Percentiles rank a stretch among this genome's conserved stretches.
Evolutionary conservation across 768 basidiomycete genomes (phyloP).

Genomic region (Mycena leptocephala): DNA sequence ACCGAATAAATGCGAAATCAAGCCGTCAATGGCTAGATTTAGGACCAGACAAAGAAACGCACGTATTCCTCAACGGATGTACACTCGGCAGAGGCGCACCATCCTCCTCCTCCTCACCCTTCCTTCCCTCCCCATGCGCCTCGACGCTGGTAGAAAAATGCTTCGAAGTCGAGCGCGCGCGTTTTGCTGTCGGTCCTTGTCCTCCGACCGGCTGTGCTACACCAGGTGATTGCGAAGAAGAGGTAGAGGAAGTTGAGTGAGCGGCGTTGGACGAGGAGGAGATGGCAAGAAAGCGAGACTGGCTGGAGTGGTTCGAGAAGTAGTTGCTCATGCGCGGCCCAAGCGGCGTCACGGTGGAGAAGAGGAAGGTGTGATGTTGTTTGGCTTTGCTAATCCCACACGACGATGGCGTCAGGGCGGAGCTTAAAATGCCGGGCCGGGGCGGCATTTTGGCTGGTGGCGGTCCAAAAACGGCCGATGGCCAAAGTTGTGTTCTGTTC

Average conservation of each 20-base stretch:
- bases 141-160: conserved; percentile 80
- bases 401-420: too few relatives aligned
- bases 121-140: conserved; percentile 45
- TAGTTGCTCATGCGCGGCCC: conserved; percentile 54
- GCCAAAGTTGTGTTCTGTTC: too few relatives aligned
- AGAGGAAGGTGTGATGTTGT: too few relatives aligned
- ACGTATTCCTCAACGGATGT: conserved; percentile 91
- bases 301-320: conserved; percentile 85
- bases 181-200: conserved; percentile 32
- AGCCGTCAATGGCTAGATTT: too few relatives aligned
- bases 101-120: conserved; percentile 45
- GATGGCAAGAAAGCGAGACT: conserved; percentile 79
- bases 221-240: conserved; percentile 33
- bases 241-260: conserved; percentile 44
- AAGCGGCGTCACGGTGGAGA: too few relatives aligned
- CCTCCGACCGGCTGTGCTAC: conserved; percentile 35
- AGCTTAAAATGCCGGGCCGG: too few relatives aligned
- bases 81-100: conserved; percentile 51
- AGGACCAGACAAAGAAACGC: conserved; percentile 23
- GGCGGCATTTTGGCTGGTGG: too few relatives aligned
- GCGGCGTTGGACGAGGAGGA: conserved; percentile 49
- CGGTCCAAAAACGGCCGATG: too few relatives aligned
- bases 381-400: too few relatives aligned
- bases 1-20: too few relatives aligned
- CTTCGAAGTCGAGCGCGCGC: conserved; percentile 74